phyloP scores from a whole-genome alignment of 768 basidiomycete species.

The Boletus bicolor region DNA sequence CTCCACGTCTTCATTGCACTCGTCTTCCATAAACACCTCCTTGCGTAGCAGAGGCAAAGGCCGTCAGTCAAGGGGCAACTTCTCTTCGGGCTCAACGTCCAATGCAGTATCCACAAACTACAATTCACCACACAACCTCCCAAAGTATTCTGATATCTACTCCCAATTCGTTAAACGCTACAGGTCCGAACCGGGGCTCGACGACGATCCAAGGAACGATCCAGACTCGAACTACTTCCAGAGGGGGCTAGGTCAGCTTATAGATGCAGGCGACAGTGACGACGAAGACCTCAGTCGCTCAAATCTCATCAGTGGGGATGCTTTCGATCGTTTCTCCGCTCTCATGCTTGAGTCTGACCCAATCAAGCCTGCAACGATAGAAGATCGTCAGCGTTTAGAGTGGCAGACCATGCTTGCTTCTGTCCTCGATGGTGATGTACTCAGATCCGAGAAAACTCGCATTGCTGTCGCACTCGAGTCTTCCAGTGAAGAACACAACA shows the following conservation, averaged over 20 bases:
- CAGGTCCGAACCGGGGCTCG: conserved; percentile 57
- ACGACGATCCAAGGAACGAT: conserved; percentile 71
- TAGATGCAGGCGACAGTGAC: conserved; percentile 70
- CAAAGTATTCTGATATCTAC: conserved; percentile 62
- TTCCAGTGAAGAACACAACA: conserved; percentile 65
- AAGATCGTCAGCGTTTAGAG: conserved; percentile 81
- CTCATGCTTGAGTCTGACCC: conserved; percentile 60
- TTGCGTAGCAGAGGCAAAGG: conserved; percentile 33
- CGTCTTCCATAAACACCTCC: conserved; percentile 30
- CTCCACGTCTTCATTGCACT: conserved; percentile 21
- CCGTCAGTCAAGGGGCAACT: conserved; percentile 29
- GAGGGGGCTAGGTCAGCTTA: conserved; percentile 62
- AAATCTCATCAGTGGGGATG: conserved; percentile 37
- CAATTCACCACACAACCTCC: conserved; percentile 28
- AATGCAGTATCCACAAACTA: conserved; percentile 29
- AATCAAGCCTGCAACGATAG: conserved; percentile 62
- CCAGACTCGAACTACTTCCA: conserved; percentile 84
- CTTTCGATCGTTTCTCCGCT: conserved; percentile 49
- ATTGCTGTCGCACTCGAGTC: conserved; percentile 78
- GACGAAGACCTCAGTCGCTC: conserved; percentile 60
- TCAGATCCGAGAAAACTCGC: conserved; percentile 91
- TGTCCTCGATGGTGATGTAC: conserved; percentile 89
- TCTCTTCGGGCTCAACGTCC: conserved; percentile 28
- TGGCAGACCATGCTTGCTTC: conserved; percentile 97
- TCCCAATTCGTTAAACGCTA: conserved; percentile 78